These are phyloP conservation scores for Hysterium pulicare DNA, from an alignment of 2,329 filamentous ascomycete species.

Conservation along the genomic window DNA sequence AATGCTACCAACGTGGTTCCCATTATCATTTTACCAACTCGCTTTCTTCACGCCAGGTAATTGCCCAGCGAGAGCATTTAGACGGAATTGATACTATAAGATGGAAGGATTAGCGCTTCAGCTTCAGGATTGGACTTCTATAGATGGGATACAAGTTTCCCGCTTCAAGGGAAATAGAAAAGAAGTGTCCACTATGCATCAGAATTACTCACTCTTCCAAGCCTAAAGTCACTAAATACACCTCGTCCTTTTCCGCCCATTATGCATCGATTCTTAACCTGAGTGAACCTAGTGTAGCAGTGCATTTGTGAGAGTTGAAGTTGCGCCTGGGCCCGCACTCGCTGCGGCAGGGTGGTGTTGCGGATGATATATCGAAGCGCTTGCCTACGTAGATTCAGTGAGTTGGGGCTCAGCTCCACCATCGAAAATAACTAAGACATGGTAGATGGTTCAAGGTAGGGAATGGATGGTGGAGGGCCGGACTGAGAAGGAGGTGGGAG, in stretches of 20 bases:
- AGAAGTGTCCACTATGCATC: no score
- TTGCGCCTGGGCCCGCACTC: conserved; percentile 86
- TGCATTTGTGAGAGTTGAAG: conserved; percentile 94
- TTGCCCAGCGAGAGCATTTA: conserved; percentile 80
- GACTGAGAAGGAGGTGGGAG: no score
- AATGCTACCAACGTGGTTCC: background rate
- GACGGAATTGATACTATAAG: conserved; percentile 81
- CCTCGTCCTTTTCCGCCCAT: conserved; percentile 85
- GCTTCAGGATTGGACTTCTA: no score
- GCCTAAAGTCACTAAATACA: conserved; percentile 89
- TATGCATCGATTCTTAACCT: conserved; percentile 91
- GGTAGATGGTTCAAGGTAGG: no score
- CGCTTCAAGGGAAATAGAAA: no score
- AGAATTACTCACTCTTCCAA: conserved; percentile 72
- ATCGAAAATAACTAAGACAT: no score
- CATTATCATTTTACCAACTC: conserved; percentile 67
- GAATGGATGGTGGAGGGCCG: no score
- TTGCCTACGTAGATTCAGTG: conserved; percentile 73
- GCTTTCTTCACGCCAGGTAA: conserved; percentile 93
- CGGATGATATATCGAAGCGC: conserved; percentile 78
- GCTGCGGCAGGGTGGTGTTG: conserved; percentile 79
- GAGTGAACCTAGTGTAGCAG: conserved; percentile 86
- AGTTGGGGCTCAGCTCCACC: no score
- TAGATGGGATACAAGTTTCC: no score
- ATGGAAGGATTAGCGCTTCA: no score